These are phyloP conservation scores for Camelina hispida DNA, from an alignment of 345 rosid species.

Conservation along the genomic window DNA sequence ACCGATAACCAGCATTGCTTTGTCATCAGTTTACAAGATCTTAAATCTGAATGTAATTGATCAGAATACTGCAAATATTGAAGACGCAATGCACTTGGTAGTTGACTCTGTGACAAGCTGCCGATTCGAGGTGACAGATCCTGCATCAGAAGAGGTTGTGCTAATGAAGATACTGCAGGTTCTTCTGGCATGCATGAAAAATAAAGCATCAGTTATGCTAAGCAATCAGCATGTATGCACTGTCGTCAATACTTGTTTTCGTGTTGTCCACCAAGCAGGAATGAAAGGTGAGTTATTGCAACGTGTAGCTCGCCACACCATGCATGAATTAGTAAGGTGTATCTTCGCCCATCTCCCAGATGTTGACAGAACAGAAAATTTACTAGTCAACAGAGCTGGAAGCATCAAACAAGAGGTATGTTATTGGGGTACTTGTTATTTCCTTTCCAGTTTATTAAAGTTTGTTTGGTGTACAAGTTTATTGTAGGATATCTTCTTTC, in stretches of 20 bases:
- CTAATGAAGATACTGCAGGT: constrained; percentile 98
- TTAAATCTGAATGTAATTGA: constrained; percentile 78
- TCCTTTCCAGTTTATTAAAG: constrained; percentile 22
- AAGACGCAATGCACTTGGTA: constrained; percentile 89
- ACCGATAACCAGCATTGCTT: constrained; percentile 86
- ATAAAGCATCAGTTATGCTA: constrained; percentile 88
- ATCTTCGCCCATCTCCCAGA: constrained; percentile 90
- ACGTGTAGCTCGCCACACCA: constrained; percentile 88
- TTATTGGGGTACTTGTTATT: constrained; percentile 29
- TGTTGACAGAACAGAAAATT: constrained; percentile 73
- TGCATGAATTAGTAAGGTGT: constrained; percentile 92
- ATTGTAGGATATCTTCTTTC: constrained; percentile 12
- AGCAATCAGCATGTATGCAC: constrained; percentile 98
- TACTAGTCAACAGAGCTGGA: constrained; percentile 74
- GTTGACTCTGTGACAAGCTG: constrained; percentile 98
- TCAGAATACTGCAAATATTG: constrained; percentile 76
- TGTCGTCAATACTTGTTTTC: constrained; percentile 95
- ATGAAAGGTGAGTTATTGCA: constrained; percentile 80
- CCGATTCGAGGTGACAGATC: constrained; percentile 97
- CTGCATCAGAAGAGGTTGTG: constrained; percentile 97
- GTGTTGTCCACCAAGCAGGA: constrained; percentile 97
- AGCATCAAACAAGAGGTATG: constrained; percentile 68
- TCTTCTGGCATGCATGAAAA: constrained; percentile 91
- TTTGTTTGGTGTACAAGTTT: constrained; percentile 15
- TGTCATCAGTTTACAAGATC: constrained; percentile 91